Evolutionary conservation across 2,329 filamentous ascomycete species (phyloP), one percentile per base, ranked within the genome.

Genomic region (Trichoderma arundinaceum): DNA sequence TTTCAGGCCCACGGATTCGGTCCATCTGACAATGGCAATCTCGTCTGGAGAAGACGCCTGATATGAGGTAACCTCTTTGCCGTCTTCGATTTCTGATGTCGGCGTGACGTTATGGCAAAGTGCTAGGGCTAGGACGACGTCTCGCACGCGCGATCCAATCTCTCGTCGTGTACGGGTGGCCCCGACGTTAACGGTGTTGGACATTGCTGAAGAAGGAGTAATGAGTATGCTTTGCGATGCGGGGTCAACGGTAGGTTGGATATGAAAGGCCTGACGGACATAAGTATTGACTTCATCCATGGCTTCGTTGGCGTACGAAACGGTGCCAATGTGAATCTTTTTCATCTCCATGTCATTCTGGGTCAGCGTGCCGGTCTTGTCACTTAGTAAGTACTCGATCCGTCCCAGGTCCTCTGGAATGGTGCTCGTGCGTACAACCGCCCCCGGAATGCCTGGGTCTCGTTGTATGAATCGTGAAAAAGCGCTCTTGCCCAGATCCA

Each of bases 301-400:
- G 9, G 95, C 94, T 75, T 99, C 95, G 71, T 97, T 97, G 39
- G 94, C 95, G 74, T 99, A 99, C 1, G 94, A 98, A 1, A 98
- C 95, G 9, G 95, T 99, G 9, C 96, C 95, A 61, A 99, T 92
- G 73, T 99, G 96, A 6, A 99, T 94, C 79, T 99, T 99, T 76
- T 96, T 97, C 85, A 99, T 90, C 74, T 97, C 94, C 94, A 97
- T 97, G 74, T 97, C 92, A 73, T 99, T 99, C 72, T 98, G 93
- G 0, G 95, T 99, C 67, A 99, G 78, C 1, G 95, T 99, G n/a
- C 95, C 95, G 0, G 95, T 99, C 78, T 99, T 99, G 77, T 99
- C 95, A 69, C 92, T 97, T 35, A 99, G 83, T 2, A 99, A 83
- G 76, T 99, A 99, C 77, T 99, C 95, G 51, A 99, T 96, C 28